Percentiles rank a stretch among this genome's conserved stretches.
Conservation (phyloP, 257 asterid genomes). For the Ilex aquifolium region DNA sequence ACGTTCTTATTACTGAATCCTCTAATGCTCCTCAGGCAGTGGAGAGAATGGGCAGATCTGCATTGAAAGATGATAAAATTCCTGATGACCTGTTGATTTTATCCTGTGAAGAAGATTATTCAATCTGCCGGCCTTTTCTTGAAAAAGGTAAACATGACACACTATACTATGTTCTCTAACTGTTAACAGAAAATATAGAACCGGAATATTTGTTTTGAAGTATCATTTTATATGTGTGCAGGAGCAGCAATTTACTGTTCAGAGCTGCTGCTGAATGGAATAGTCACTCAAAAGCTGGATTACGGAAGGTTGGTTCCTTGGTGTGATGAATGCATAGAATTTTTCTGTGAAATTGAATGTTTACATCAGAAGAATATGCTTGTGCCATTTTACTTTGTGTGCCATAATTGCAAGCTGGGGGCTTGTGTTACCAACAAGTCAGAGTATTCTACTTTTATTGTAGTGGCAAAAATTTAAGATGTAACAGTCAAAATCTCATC, state of each 20-base stretch:
- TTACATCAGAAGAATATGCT: too few relatives aligned
- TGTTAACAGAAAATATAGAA: background rate
- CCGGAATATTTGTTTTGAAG: constrained; percentile 1
- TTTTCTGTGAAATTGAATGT: background rate
- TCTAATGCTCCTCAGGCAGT: constrained; percentile 48
- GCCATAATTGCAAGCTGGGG: too few relatives aligned
- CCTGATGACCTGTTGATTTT: constrained; percentile 70
- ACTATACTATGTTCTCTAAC: background rate
- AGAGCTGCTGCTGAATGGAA: constrained; percentile 88
- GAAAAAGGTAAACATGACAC: constrained; percentile 57
- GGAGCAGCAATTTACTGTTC: constrained; percentile 80
- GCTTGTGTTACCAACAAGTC: too few relatives aligned
- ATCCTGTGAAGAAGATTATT: constrained; percentile 93
- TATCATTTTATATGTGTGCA: constrained; percentile 22
- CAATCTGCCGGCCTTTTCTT: constrained; percentile 71
- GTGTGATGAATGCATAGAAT: background rate
- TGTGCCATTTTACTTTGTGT: too few relatives aligned
- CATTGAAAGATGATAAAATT: constrained; percentile 40
- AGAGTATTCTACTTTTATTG: too few relatives aligned
- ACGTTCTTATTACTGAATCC: too few relatives aligned
- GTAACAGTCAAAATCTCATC: background rate
- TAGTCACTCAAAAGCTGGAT: constrained; percentile 88
- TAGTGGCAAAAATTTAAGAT: too few relatives aligned
- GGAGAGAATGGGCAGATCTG: constrained; percentile 87
- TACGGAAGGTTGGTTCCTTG: constrained; percentile 56